Evolutionary conservation across 73 alveolate genomes (phyloP).

Genomic region (Blepharisma stoltei): DNA sequence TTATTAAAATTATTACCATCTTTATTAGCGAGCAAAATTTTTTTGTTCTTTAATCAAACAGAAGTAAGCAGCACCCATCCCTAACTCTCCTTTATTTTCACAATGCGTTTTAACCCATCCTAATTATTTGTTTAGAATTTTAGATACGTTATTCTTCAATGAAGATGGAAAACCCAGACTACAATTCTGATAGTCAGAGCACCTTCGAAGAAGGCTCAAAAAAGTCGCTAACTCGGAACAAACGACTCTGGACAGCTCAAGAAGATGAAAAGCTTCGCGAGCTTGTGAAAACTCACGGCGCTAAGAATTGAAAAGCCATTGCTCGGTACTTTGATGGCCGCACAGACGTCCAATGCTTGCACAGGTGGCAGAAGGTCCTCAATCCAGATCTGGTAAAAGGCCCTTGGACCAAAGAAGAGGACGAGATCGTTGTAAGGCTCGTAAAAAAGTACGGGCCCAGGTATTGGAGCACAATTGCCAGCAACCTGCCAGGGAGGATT

Average conservation of each 20-base stretch:
- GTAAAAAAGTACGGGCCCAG: conserved; percentile 67
- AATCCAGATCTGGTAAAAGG: conserved; percentile 78
- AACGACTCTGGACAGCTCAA: conserved; percentile 18
- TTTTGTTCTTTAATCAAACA: too few relatives aligned
- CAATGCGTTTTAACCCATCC: too few relatives aligned
- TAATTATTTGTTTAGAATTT: too few relatives aligned
- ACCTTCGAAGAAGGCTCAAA: too few relatives aligned
- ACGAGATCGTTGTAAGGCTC: conserved; percentile 53
- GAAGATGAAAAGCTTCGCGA: conserved; percentile 37
- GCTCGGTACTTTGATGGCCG: conserved; percentile 60
- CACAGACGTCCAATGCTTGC: conserved; percentile 68
- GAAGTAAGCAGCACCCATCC: too few relatives aligned
- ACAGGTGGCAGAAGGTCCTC: conserved; percentile 78
- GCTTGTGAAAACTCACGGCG: conserved; percentile 38
- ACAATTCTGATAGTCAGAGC: too few relatives aligned
- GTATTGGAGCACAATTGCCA: conserved; percentile 64
- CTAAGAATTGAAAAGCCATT: conserved; percentile 61
- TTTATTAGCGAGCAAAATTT: too few relatives aligned
- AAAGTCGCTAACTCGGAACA: too few relatives aligned
- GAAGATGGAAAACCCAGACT: too few relatives aligned
- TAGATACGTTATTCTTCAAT: too few relatives aligned
- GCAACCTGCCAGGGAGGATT: conserved; percentile 60
- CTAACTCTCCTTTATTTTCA: too few relatives aligned
- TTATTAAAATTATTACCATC: too few relatives aligned
- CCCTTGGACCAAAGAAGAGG: conserved; percentile 81